Percentiles rank a stretch among this genome's conserved stretches.
Conservation (phyloP, 768 basidiomycete species). For the Lentinus brumalis region DNA sequence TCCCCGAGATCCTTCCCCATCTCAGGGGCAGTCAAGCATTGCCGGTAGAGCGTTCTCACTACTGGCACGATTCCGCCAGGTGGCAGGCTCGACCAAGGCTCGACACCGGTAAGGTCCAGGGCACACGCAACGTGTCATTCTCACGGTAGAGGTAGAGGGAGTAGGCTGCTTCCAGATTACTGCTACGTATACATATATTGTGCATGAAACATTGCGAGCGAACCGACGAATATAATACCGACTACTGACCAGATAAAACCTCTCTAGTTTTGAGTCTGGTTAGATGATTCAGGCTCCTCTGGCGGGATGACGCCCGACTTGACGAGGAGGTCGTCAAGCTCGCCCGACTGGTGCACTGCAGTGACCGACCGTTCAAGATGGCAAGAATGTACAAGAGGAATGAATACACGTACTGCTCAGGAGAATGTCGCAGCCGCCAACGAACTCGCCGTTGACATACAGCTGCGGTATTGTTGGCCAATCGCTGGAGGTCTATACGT, state of each 20-base stretch:
- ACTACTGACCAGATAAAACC: not conserved
- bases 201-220: not conserved
- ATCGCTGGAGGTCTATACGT: constrained; percentile 53
- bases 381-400: not conserved
- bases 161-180: not conserved
- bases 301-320: constrained; percentile 72
- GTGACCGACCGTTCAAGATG: not conserved
- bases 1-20: no score
- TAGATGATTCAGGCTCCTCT: constrained; percentile 10
- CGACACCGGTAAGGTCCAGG: not conserved
- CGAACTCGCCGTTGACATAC: constrained; percentile 92
- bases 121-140: not conserved
- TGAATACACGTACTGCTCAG: constrained; percentile 56
- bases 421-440: constrained; percentile 96
- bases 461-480: constrained; percentile 99
- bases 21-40: no score
- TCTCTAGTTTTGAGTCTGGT: constrained; percentile 1
- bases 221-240: not conserved
- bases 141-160: not conserved
- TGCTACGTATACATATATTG: not conserved
- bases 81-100: not conserved
- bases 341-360: constrained; percentile 94
- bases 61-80: no score
- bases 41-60: no score
- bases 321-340: constrained; percentile 80